These are phyloP conservation scores for Penicillium simplicissimum DNA, from an alignment of 495 filamentous ascomycete genomes.

Conservation along the genomic window DNA sequence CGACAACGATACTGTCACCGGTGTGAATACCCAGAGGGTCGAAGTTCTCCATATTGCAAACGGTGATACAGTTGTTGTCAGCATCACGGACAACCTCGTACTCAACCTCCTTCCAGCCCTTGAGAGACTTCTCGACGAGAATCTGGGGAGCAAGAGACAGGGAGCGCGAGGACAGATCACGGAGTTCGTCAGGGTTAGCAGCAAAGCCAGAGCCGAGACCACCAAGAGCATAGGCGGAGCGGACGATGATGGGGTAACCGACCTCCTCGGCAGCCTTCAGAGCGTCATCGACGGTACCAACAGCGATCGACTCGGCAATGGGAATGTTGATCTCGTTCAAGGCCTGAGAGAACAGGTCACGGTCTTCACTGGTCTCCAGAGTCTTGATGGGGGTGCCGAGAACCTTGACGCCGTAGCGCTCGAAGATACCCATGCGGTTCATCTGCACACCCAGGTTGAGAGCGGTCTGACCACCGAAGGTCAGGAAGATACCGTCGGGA, in stretches of 20 bases:
- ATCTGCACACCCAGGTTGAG: conserved; percentile 96
- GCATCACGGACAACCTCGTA: conserved; percentile 96
- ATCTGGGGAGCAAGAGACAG: conserved; percentile 96
- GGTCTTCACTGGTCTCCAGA: conserved; percentile 90
- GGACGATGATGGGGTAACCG: conserved; percentile 96
- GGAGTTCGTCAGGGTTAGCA: conserved; percentile 86
- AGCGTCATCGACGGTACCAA: conserved; percentile 85
- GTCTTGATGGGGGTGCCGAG: conserved; percentile 94
- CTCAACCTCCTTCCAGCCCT: conserved; percentile 98
- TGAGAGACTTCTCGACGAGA: conserved; percentile 97
- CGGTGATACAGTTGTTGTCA: conserved; percentile 95
- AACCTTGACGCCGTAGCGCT: conserved; percentile 91
- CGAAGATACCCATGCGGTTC: conserved; percentile 93
- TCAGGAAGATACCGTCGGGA: conserved; percentile 94
- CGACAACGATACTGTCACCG: conserved; percentile 95
- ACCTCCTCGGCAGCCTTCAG: conserved; percentile 80
- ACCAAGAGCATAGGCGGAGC: conserved; percentile 92
- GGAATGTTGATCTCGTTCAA: conserved; percentile 93
- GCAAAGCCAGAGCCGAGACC: conserved; percentile 98
- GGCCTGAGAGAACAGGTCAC: conserved; percentile 93
- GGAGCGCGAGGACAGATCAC: conserved; percentile 88
- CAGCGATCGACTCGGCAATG: conserved; percentile 92
- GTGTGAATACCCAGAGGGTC: conserved; percentile 96
- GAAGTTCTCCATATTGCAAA: conserved; percentile 99
- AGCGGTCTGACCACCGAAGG: conserved; percentile 94